Percentiles rank a stretch among this genome's conserved stretches.
phyloP scores from a whole-genome alignment of 2,329 filamentous ascomycete species.

The Fusarium dimerum region DNA sequence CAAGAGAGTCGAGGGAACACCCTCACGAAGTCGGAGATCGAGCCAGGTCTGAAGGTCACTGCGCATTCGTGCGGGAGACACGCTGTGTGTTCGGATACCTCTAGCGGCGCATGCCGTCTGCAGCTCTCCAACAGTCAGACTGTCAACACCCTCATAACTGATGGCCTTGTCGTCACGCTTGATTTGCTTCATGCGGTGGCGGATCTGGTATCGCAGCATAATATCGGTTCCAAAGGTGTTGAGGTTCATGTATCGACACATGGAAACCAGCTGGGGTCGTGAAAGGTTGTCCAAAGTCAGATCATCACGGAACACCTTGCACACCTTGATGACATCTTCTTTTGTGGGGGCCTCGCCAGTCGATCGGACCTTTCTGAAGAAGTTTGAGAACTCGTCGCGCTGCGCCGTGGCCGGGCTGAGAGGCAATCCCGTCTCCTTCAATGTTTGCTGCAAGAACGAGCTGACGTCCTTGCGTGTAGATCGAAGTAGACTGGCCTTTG shows the following conservation, averaged over 20 bases:
- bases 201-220: slow-evolving; percentile 95
- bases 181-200: slow-evolving; percentile 98
- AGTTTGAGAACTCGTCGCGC: slow-evolving; percentile 91
- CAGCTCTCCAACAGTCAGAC: slow-evolving; percentile 87
- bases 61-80: slow-evolving; percentile 83
- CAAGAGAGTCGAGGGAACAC: slow-evolving; percentile 92
- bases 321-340: slow-evolving; percentile 95
- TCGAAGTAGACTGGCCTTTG: slow-evolving; percentile 79
- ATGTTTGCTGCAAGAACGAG: slow-evolving; percentile 80
- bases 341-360: slow-evolving; percentile 88
- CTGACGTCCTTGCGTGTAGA: slow-evolving; percentile 93
- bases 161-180: slow-evolving; percentile 97
- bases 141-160: slow-evolving; percentile 89
- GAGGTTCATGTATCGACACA: slow-evolving; percentile 98
- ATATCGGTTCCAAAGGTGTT: slow-evolving; percentile 96
- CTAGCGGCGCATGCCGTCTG: slow-evolving; percentile 90
- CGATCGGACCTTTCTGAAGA: slow-evolving; percentile 93
- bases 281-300: slow-evolving; percentile 96
- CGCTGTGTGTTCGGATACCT: slow-evolving; percentile 87
- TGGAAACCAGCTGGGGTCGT: slow-evolving; percentile 90
- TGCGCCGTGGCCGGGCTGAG: slow-evolving; percentile 81
- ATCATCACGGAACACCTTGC: slow-evolving; percentile 98
- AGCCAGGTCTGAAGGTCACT: slow-evolving; percentile 94
- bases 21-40: slow-evolving; percentile 87
- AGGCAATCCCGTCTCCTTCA: slow-evolving; percentile 91